Evolutionary conservation across 345 rosid species (phyloP).

Genomic region (Lepidium sativum): DNA sequence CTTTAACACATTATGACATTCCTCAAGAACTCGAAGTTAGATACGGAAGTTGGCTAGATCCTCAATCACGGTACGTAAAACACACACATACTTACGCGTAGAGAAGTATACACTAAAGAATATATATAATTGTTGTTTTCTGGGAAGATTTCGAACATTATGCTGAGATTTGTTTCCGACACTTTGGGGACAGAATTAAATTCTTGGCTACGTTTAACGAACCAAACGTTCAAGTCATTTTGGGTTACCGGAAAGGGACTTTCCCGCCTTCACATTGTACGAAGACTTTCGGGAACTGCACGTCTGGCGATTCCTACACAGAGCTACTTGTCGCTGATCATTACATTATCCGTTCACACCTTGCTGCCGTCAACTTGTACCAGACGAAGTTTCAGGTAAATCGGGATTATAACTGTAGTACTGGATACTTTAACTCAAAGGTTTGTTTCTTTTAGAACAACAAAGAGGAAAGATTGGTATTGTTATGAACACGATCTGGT

Average conservation of each 20-base stretch:
- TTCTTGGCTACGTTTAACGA: conserved; percentile 60
- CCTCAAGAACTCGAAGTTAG: conserved; percentile 73
- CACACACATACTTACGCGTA: no score
- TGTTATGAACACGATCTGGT: conserved; percentile 50
- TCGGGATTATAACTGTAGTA: neutral
- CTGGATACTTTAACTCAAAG: neutral
- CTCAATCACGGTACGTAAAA: conserved; percentile 46
- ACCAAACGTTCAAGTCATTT: conserved; percentile 43
- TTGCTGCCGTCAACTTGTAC: conserved; percentile 43
- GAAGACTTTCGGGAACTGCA: conserved; percentile 44
- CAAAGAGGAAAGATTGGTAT: conserved; percentile 59
- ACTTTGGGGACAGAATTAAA: conserved; percentile 54
- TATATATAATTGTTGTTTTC: neutral
- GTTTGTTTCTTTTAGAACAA: conserved; percentile 2
- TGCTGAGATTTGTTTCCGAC: conserved; percentile 45
- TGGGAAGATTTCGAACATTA: conserved; percentile 57
- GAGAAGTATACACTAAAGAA: no score
- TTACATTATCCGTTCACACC: conserved; percentile 56
- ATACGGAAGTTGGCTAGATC: conserved; percentile 68
- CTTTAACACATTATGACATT: conserved; percentile 57
- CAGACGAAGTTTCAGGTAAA: conserved; percentile 46
- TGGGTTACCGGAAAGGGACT: conserved; percentile 43
- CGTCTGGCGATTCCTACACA: conserved; percentile 36
- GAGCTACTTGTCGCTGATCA: conserved; percentile 58
- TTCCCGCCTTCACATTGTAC: conserved; percentile 63